A percentile compares a stretch with the other conserved stretches of the same genome.
phyloP scores from a whole-genome alignment of 2,329 filamentous ascomycete species.

The Rachicladosporium sp. region DNA sequence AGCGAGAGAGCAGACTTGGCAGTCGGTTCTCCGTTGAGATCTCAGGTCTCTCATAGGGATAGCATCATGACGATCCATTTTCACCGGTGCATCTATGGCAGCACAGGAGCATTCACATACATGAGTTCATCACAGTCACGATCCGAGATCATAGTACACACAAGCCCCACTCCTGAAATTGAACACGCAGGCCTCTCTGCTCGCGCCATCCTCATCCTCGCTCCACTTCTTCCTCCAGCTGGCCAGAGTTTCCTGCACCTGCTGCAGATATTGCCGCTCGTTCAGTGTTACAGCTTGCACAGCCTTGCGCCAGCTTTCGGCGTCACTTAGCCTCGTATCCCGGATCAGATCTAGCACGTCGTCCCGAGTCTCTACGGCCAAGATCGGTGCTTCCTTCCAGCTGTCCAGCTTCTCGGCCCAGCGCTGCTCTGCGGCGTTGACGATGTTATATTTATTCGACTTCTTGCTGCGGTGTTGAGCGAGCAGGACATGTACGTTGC shows the following conservation, averaged over 20 bases:
- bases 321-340: conserved; percentile 62
- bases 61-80: not conserved
- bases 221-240: conserved; percentile 47
- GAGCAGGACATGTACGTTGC: conserved; percentile 74
- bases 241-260: conserved; percentile 65
- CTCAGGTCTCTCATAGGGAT: not conserved
- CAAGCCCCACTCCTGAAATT: conserved; percentile 79
- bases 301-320: conserved; percentile 70
- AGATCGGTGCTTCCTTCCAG: conserved; percentile 66
- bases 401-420: conserved; percentile 53
- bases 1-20: not conserved
- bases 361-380: conserved; percentile 80
- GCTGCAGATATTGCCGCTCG: conserved; percentile 70
- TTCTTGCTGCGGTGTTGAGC: conserved; percentile 81
- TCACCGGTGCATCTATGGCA: not conserved
- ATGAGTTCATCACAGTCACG: conserved; percentile 7
- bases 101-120: not conserved
- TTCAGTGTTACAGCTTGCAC: conserved; percentile 65
- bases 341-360: conserved; percentile 66
- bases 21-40: not conserved
- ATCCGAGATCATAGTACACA: conserved; percentile 69
- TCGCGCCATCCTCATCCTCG: conserved; percentile 26
- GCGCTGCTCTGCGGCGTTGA: conserved; percentile 57
- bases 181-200: conserved; percentile 73
- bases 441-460: conserved; percentile 73